Conservation (phyloP, 495 filamentous ascomycete species). For the Penicillium simplicissimum region DNA sequence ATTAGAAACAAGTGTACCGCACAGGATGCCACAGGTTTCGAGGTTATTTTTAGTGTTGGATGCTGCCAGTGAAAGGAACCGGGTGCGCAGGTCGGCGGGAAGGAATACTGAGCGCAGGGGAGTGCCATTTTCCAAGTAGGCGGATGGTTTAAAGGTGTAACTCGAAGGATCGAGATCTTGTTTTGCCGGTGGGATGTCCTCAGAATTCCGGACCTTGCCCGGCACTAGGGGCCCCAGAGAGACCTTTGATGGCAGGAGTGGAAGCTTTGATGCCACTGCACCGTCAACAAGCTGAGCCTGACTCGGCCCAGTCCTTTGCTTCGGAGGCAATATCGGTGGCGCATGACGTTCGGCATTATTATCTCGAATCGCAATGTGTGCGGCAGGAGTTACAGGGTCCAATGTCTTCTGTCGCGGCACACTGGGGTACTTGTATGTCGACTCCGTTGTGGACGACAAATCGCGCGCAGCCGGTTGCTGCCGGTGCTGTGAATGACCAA, state of each 20-base stretch:
- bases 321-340: conserved; percentile 53
- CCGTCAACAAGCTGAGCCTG: conserved; percentile 26
- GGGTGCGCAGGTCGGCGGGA: conserved; percentile 66
- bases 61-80: conserved; percentile 70
- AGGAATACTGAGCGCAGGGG: conserved; percentile 87
- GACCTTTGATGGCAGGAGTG: conserved; percentile 32
- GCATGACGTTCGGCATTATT: conserved; percentile 33
- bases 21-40: conserved; percentile 93
- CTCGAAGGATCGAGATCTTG: conserved; percentile 48
- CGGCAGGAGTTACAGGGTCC: conserved; percentile 23
- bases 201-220: conserved; percentile 36
- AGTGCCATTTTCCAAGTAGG: conserved; percentile 83
- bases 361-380: conserved; percentile 26
- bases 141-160: conserved; percentile 80
- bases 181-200: conserved; percentile 27
- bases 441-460: conserved; percentile 12
- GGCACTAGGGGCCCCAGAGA: conserved; percentile 32
- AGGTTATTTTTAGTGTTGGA: conserved; percentile 78
- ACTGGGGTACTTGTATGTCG: conserved; percentile 54
- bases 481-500: conserved; percentile 6
- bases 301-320: conserved; percentile 33
- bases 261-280: conserved; percentile 13
- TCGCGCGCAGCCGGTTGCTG: conserved; percentile 19
- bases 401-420: conserved; percentile 49
- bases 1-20: conserved; percentile 87